Percentiles rank a stretch among this genome's conserved stretches.
Evolutionary conservation across 306 rosid genomes (phyloP).

Genomic region (Gastrolobium bilobum): DNA sequence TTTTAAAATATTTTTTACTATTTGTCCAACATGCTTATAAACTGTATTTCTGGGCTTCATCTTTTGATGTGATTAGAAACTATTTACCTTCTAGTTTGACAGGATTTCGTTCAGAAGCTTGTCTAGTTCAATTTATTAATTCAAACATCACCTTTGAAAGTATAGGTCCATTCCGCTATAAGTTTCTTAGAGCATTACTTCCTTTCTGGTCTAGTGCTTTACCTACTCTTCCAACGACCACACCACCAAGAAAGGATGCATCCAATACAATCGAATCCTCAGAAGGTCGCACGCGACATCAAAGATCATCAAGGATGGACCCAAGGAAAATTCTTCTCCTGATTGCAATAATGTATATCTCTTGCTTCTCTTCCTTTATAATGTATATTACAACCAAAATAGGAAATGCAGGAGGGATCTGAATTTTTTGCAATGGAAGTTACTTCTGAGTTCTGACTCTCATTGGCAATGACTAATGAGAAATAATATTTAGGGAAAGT

Average conservation of each 20-base stretch:
- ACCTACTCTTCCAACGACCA: constrained; percentile 94
- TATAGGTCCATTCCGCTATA: constrained; percentile 90
- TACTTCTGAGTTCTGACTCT: not conserved
- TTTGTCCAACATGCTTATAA: too few species aligned
- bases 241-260: constrained; percentile 83
- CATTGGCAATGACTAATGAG: not conserved
- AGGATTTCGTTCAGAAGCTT: constrained; percentile 25
- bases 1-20: not conserved
- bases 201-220: constrained; percentile 96
- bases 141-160: constrained; percentile 41
- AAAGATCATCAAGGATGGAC: constrained; percentile 93
- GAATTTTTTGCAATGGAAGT: constrained; percentile 20
- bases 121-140: constrained; percentile 40
- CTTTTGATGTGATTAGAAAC: not conserved
- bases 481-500: not conserved
- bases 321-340: constrained; percentile 95
- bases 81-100: not conserved
- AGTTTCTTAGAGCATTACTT: constrained; percentile 92
- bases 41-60: too few species aligned
- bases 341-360: constrained; percentile 86
- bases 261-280: constrained; percentile 63
- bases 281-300: constrained; percentile 85
- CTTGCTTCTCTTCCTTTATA: constrained; percentile 34
- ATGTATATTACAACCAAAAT: constrained; percentile 30
- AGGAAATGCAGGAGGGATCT: constrained; percentile 38